Percentiles rank a stretch among this genome's conserved stretches.
These are phyloP conservation scores for Orbilia quercus DNA, from an alignment of 2,329 filamentous ascomycete species.

Conservation along the genomic window DNA sequence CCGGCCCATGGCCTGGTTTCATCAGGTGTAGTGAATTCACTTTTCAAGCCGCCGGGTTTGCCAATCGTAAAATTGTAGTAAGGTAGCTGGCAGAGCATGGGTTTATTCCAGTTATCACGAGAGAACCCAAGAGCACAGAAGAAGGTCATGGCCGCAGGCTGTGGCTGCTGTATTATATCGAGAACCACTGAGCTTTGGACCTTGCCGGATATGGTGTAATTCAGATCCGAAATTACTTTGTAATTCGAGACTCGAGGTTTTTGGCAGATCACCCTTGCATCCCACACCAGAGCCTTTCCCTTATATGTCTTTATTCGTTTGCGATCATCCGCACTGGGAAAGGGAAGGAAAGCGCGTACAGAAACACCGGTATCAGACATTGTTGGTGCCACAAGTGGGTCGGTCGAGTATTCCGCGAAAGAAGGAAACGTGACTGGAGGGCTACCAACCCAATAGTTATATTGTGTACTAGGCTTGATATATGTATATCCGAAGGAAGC, in stretches of 20 bases:
- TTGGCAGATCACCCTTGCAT: constrained; percentile 30
- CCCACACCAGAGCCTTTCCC: constrained; percentile 21
- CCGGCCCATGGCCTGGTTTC: constrained; percentile 2
- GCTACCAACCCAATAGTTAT: constrained; percentile 1
- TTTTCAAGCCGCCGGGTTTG: constrained; percentile 4
- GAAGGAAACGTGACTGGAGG: neutral
- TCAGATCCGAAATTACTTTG: no score
- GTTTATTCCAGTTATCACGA: neutral
- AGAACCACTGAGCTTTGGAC: neutral
- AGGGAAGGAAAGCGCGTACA: constrained; percentile 24
- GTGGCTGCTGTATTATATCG: neutral
- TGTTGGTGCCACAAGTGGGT: neutral
- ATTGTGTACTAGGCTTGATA: neutral
- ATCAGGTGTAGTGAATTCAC: constrained; percentile 6
- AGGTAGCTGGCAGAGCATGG: constrained; percentile 15
- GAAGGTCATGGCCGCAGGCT: neutral
- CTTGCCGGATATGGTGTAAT: neutral
- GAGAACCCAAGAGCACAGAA: neutral
- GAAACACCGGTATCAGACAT: constrained; percentile 18
- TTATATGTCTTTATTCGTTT: constrained; percentile 8
- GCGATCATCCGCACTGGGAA: constrained; percentile 15
- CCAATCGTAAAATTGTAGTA: neutral
- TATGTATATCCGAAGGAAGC: neutral
- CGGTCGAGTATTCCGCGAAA: constrained; percentile 18
- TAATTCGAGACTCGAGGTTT: constrained; percentile 19